Evolutionary conservation across 108 stramenopile genomes (phyloP), one percentile per base, ranked within the genome.

Genomic region (Bacterosira constricta): DNA sequence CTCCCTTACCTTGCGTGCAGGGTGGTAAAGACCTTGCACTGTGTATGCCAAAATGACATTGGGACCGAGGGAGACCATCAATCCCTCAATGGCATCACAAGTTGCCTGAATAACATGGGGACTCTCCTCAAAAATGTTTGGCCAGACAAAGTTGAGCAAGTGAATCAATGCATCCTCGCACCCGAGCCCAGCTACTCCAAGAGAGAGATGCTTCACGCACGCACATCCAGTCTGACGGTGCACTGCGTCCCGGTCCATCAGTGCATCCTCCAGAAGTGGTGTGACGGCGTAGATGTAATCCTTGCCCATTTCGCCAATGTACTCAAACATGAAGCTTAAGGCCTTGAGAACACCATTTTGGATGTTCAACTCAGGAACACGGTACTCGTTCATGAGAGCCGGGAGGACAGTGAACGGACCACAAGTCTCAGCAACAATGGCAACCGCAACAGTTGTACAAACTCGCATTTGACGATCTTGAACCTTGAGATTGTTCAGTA

Each of bases 341-440:
- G 98, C 96, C 81, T 99, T 99, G 29, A 99, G 90, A 1, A 99
- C 99, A 69, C 99, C 99, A 82, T 99, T 98, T 84, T 99, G 99
- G 55, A 99, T 97, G 71, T 99, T 99, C 18, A 98, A 83, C 64
- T 99, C 99, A 4, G 98, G 97, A 45, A 99, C 94, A 29, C 99
- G 88, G 73, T 99, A 99, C 79, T 99, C 99, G 66, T 98, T 99
- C 98, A 99, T 97, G 26, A 99, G 83, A 36, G 97, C 98, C 1
- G 99, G 99, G 27, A 99, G 88, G 15, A 99, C 97, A 2, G 99
- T 98, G 86, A 98, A 99, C 12, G 99, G 99, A 7, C 94, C 93
- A 86, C 98, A 99, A 26, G 96, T 99, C 77, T 99, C 99, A 20
- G 99, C 97, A 35, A 99, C 99, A 73, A 99, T 98, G 9, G 98